Percentiles rank a stretch among this genome's conserved stretches.
phyloP scores from a whole-genome alignment of 2,329 filamentous ascomycete species.

The Fusarium sp. region DNA sequence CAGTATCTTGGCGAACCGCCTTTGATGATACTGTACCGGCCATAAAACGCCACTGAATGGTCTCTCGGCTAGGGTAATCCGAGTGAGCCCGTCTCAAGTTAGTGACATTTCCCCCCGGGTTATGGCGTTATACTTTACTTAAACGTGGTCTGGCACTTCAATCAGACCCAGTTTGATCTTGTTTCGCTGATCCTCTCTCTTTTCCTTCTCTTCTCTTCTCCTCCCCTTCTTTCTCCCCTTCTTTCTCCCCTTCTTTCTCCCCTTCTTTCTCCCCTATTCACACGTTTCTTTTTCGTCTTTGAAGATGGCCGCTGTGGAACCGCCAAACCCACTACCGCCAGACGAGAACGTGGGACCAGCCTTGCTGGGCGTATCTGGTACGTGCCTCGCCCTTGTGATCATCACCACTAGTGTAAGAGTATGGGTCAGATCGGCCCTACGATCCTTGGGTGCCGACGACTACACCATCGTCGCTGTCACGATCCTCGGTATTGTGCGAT shows the following conservation, averaged over 20 bases:
- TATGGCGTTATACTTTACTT: not conserved
- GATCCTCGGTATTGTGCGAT: constrained; percentile 49
- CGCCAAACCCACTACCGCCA: constrained; percentile 52
- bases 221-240: too few species aligned
- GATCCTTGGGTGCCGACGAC: constrained; percentile 54
- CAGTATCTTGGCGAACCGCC: not conserved
- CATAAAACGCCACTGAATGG: not conserved
- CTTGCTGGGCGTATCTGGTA: constrained; percentile 50
- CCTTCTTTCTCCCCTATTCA: not conserved
- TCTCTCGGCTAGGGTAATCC: not conserved
- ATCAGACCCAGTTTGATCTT: not conserved
- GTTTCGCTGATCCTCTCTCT: not conserved
- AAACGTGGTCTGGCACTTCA: constrained; percentile 1
- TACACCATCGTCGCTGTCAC: constrained; percentile 51
- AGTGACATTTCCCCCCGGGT: not conserved
- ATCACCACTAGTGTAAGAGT: constrained; percentile 51
- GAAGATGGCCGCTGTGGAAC: constrained; percentile 30
- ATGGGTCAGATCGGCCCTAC: constrained; percentile 49
- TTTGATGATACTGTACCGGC: not conserved
- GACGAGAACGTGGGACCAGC: constrained; percentile 51
- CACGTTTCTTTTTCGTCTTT: not conserved
- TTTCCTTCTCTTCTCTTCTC: too few species aligned
- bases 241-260: too few species aligned
- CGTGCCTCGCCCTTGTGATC: constrained; percentile 51
- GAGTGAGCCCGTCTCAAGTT: not conserved